These are phyloP conservation scores for Hygrocybe coccinea DNA, from an alignment of 768 basidiomycete species.

Conservation along the genomic window DNA sequence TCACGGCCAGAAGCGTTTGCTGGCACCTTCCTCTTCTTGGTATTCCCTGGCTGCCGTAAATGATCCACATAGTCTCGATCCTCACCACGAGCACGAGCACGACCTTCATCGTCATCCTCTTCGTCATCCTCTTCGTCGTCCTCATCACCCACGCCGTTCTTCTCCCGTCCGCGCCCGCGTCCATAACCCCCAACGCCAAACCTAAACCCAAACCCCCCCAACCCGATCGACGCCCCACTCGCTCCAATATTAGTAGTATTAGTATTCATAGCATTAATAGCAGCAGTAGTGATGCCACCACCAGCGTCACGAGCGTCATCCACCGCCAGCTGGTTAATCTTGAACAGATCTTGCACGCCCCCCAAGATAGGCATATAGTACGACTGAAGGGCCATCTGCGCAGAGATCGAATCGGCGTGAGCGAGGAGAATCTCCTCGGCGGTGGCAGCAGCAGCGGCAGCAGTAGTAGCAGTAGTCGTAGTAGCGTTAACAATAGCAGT, in stretches of 20 bases:
- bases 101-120: too few relatives aligned
- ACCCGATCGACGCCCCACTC: not conserved
- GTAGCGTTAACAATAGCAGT: too few relatives aligned
- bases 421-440: conserved; percentile 56
- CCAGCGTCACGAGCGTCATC: not conserved
- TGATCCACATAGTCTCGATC: conserved; percentile 67
- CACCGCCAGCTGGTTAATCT: conserved; percentile 6
- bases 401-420: conserved; percentile 53
- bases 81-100: too few relatives aligned
- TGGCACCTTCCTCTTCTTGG: conserved; percentile 86
- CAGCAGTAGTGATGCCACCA: conserved; percentile 7
- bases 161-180: not conserved
- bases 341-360: conserved; percentile 43
- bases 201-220: too few relatives aligned
- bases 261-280: not conserved
- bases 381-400: conserved; percentile 56
- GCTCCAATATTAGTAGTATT: too few relatives aligned
- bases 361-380: conserved; percentile 58
- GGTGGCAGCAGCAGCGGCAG: conserved; percentile 41
- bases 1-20: conserved; percentile 52
- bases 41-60: conserved; percentile 71
- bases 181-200: too few relatives aligned
- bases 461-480: conserved; percentile 27
- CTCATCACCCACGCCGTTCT: conserved; percentile 4
- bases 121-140: conserved; percentile 30